These are phyloP conservation scores for Backusella liffmaniae DNA, from an alignment of 192 early-diverging fungal genomes.

Conservation along the genomic window DNA sequence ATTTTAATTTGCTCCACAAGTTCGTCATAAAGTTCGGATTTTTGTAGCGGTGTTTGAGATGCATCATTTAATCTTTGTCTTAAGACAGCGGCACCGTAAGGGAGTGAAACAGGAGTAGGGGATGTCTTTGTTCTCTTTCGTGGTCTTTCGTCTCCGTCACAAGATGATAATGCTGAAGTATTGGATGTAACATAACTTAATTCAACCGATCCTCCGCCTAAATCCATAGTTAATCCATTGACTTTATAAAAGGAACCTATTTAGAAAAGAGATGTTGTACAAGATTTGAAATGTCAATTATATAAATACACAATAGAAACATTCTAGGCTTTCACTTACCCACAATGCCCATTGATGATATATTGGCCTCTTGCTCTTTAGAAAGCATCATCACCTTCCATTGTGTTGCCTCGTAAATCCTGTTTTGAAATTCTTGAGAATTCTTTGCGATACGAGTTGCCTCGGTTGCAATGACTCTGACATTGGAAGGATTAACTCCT, in stretches of 20 bases:
- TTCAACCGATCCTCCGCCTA: constrained; percentile 57
- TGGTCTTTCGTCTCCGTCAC: background rate
- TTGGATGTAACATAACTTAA: constrained; percentile 47
- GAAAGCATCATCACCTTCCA: constrained; percentile 41
- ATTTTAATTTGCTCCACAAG: constrained; percentile 40
- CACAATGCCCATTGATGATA: constrained; percentile 51
- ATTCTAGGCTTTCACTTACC: constrained; percentile 24
- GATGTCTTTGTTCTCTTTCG: constrained; percentile 5
- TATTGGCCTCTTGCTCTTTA: constrained; percentile 51
- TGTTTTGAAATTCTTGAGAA: constrained; percentile 40
- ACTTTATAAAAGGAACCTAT: constrained; percentile 49
- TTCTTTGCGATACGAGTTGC: constrained; percentile 54
- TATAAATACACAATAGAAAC: background rate
- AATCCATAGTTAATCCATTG: constrained; percentile 53
- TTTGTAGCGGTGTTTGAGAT: background rate
- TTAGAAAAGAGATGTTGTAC: background rate
- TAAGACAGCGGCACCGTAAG: constrained; percentile 53
- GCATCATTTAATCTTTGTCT: constrained; percentile 35
- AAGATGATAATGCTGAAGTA: background rate
- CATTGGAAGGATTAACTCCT: constrained; percentile 32
- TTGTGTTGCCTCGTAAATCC: constrained; percentile 43
- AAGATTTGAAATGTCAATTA: background rate
- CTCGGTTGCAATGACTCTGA: constrained; percentile 56
- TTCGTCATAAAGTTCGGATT: constrained; percentile 21
- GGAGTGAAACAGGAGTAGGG: constrained; percentile 38